Evolutionary conservation across 2,329 filamentous ascomycete genomes (phyloP), one percentile per base, ranked within the genome.

Genomic region (Ceratocystis smalleyi): DNA sequence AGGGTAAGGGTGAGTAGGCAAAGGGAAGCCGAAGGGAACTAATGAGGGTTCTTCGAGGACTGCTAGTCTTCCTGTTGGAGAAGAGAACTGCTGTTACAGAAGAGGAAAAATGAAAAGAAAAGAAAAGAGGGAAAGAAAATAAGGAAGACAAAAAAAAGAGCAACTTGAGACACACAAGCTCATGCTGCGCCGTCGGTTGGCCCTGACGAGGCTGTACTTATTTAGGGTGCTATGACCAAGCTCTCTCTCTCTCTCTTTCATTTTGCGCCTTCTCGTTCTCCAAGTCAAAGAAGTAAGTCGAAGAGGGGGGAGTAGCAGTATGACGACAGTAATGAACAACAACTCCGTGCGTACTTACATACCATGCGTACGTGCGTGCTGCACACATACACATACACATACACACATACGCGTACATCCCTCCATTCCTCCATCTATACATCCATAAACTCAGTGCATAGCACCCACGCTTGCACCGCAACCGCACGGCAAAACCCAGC

Each of bases 151-250:
- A n/a, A 35, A 32, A 57, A 3, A 8, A 35, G 12, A 32, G 7
- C 27, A 35, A 57, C 51, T 24, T 57, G 51, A 57, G 51, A 57
- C 51, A 57, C 27, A 30, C 51, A 57, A 57, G 32, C 51, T 57
- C 27, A 57, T 57, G 51, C 51, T 57, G 27, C 51, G 51, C 51
- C 51, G 51, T 57, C 51, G 51, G 51, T 17, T 57, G 27, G 51
- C 51, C 51, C 51, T 35, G 51, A 57, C 51, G 27, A 30, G 51
- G 51, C 7, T 57, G 27, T 35, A 57, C 27, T 35, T 57, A 57
- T 57, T 57, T 57, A 57, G 51, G 3, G 27, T 32, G 17, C 27
- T 57, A 8, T 30, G 51, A 30, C 27, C 15, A 57, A 19, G 51
- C 51, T n/a, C 17, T 57, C 10, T 35, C 8, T 32, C 17, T 35